These are phyloP conservation scores for Yamadazyma membranifaciens DNA, from an alignment of 1,139 yeast genomes.

Conservation along the genomic window DNA sequence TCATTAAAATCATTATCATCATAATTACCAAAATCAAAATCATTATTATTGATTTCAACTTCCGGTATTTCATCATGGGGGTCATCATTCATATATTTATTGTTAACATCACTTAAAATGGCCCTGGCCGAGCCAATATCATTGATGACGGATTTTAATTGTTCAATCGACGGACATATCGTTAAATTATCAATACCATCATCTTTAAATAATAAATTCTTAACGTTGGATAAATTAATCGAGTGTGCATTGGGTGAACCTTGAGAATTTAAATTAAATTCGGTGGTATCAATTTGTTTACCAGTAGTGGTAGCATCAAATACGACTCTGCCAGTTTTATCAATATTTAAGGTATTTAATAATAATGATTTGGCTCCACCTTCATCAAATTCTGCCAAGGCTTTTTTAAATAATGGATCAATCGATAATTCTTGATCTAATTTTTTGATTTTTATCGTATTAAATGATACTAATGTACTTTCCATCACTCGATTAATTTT, in stretches of 20 bases:
- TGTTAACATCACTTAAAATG: constrained; percentile 49
- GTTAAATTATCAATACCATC: constrained; percentile 36
- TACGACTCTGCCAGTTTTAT: constrained; percentile 57
- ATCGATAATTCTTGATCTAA: constrained; percentile 75
- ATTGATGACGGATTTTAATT: constrained; percentile 54
- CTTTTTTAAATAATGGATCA: constrained; percentile 87
- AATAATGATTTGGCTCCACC: constrained; percentile 90
- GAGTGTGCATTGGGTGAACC: constrained; percentile 8
- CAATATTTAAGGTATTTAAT: constrained; percentile 65
- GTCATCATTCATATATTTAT: constrained; percentile 21
- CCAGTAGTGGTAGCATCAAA: constrained; percentile 52
- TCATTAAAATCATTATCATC: constrained; percentile 37
- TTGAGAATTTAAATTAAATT: constrained; percentile 9
- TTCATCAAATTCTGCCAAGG: constrained; percentile 90
- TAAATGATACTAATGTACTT: constrained; percentile 53
- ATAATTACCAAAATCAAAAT: constrained; percentile 24
- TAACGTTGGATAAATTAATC: constrained; percentile 20
- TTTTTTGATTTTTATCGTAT: constrained; percentile 61
- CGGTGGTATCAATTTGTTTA: constrained; percentile 15
- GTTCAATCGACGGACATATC: constrained; percentile 63
- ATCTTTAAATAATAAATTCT: constrained; percentile 23
- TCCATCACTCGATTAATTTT: constrained; percentile 41
- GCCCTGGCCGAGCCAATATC: constrained; percentile 59
- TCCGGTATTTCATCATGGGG: no score
- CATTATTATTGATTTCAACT: constrained; percentile 19